Conservation (phyloP, 2,329 filamentous ascomycete genomes). For the Nothopassalora personata region DNA sequence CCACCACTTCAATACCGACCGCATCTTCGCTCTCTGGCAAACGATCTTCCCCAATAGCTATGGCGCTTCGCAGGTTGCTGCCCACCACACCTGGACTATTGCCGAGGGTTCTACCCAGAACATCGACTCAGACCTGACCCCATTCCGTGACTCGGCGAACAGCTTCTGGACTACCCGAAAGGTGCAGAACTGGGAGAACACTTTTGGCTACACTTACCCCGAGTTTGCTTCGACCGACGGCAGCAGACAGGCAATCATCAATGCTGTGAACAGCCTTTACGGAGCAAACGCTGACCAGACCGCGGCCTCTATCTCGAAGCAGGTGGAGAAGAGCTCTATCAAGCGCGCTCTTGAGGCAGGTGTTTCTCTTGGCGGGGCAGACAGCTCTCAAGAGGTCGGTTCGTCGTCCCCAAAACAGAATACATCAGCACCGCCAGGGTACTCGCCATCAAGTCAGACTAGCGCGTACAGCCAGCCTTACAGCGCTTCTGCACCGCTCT, state of each 20-base stretch:
- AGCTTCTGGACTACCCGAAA: slow-evolving; percentile 64
- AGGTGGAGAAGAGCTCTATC: slow-evolving; percentile 3
- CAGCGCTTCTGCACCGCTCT: neutral
- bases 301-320: slow-evolving; percentile 9
- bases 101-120: slow-evolving; percentile 44
- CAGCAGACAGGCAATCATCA: slow-evolving; percentile 46
- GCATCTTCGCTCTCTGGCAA: slow-evolving; percentile 74
- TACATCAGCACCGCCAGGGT: too few relatives aligned
- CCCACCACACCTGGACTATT: slow-evolving; percentile 59
- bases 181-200: slow-evolving; percentile 57
- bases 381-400: neutral
- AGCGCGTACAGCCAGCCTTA: neutral
- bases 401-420: neutral
- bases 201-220: slow-evolving; percentile 70
- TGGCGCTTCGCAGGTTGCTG: slow-evolving; percentile 51
- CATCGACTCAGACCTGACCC: slow-evolving; percentile 34
- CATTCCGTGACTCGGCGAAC: slow-evolving; percentile 57
- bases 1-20: slow-evolving; percentile 69
- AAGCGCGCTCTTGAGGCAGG: slow-evolving; percentile 2
- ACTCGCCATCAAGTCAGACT: neutral
- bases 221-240: slow-evolving; percentile 51
- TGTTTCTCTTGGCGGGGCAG: too few relatives aligned
- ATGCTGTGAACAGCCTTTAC: slow-evolving; percentile 51
- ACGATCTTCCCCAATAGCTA: slow-evolving; percentile 63
- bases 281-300: slow-evolving; percentile 32